Conservation (phyloP, 2,329 filamentous ascomycete species). For the Didymellaceae sp. region DNA sequence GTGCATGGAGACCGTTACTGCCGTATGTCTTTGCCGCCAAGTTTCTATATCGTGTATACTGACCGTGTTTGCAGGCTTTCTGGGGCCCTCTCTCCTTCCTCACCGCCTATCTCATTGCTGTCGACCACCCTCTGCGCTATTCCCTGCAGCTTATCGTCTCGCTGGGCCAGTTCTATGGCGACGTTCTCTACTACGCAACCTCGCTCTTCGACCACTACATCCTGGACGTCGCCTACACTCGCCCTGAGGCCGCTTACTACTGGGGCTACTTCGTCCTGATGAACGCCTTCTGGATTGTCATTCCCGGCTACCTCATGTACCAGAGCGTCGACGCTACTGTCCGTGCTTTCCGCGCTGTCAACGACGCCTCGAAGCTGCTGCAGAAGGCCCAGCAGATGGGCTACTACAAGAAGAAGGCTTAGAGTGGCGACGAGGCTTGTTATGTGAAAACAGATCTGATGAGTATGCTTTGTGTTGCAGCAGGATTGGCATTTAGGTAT, state of each 20-base stretch:
- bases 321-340: slow-evolving; percentile 43
- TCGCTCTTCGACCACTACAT: slow-evolving; percentile 66
- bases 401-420: slow-evolving; percentile 38
- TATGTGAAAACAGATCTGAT: no score
- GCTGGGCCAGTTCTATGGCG: slow-evolving; percentile 69
- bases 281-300: slow-evolving; percentile 71
- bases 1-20: slow-evolving; percentile 85
- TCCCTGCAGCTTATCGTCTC: slow-evolving; percentile 67
- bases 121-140: slow-evolving; percentile 63
- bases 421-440: background rate
- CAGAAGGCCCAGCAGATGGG: slow-evolving; percentile 35
- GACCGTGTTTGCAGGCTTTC: slow-evolving; percentile 50
- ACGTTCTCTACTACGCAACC: slow-evolving; percentile 69
- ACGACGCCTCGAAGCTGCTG: slow-evolving; percentile 44
- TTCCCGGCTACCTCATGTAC: slow-evolving; percentile 54
- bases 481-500: background rate
- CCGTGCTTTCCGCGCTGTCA: slow-evolving; percentile 45
- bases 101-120: slow-evolving; percentile 62
- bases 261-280: slow-evolving; percentile 71
- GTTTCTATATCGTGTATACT: background rate
- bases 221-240: slow-evolving; percentile 61
- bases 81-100: slow-evolving; percentile 69
- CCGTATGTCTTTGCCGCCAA: slow-evolving; percentile 58
- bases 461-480: background rate
- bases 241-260: slow-evolving; percentile 69